phyloP scores from a whole-genome alignment of 169 alveolate genomes.

The Plasmodium vivax region DNA sequence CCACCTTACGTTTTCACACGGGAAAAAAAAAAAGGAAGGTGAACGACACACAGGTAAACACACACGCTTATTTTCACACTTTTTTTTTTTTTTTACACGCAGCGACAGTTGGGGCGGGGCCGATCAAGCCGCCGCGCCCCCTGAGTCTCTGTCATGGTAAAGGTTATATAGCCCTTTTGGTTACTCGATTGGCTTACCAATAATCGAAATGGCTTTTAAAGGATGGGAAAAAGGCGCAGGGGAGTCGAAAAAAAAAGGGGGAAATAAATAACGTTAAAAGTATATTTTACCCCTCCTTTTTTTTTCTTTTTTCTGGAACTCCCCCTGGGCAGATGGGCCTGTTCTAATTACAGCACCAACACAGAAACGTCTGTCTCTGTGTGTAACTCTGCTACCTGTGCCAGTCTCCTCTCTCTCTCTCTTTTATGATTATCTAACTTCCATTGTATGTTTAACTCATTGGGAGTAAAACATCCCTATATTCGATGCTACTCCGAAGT shows the following conservation, averaged over 20 bases:
- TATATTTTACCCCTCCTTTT: neutral
- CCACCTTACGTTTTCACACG: neutral
- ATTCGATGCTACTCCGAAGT: neutral
- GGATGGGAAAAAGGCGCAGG: neutral
- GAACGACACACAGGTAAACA: neutral
- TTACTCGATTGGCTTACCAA: neutral
- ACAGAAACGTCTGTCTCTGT: neutral
- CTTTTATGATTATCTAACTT: neutral
- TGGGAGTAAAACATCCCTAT: neutral
- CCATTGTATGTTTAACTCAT: neutral
- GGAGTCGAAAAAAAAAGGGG: neutral
- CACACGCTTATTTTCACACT: neutral
- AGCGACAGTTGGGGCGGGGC: neutral
- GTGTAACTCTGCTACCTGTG: neutral
- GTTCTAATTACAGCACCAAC: neutral
- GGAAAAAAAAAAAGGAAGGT: neutral
- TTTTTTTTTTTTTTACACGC: neutral
- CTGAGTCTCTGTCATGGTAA: neutral
- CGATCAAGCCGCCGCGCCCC: neutral
- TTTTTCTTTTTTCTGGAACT: neutral
- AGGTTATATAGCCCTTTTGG: neutral
- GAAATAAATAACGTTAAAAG: neutral
- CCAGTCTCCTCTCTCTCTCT: neutral
- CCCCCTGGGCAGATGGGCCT: neutral
- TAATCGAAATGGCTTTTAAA: neutral